Evolutionary conservation across 2,329 filamentous ascomycete species (phyloP).

Genomic region (Aspergillus piperis): DNA sequence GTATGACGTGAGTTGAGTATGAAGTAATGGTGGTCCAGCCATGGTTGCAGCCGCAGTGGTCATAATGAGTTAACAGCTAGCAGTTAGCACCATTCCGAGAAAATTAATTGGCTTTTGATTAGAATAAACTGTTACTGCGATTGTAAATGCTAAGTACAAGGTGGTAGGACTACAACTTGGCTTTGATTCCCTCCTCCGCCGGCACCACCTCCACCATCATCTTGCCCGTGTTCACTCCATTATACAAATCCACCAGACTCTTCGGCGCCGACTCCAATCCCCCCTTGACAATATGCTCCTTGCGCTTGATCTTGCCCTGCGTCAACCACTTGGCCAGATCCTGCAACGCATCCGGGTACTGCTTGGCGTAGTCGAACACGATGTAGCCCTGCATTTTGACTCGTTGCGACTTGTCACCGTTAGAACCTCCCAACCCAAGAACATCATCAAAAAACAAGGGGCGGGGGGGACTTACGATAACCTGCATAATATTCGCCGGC

Average conservation of each 20-base stretch:
- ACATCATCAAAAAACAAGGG: too few relatives aligned
- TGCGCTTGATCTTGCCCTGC: constrained; percentile 70
- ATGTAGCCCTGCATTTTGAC: constrained; percentile 70
- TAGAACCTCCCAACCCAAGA: background rate
- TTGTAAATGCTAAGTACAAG: background rate
- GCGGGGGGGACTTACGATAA: constrained; percentile 34
- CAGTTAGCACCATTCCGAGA: too few relatives aligned
- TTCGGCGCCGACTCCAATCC: constrained; percentile 65
- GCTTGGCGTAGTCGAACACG: constrained; percentile 65
- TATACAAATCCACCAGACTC: constrained; percentile 65
- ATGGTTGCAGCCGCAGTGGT: constrained; percentile 1
- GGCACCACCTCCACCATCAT: constrained; percentile 51
- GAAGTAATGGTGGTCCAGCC: constrained; percentile 1
- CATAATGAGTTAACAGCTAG: too few relatives aligned
- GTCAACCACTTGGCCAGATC: constrained; percentile 68
- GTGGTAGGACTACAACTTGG: constrained; percentile 41
- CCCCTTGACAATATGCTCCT: constrained; percentile 71
- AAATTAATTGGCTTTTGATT: background rate
- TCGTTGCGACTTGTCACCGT: constrained; percentile 39
- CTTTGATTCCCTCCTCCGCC: constrained; percentile 40
- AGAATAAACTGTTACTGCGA: background rate
- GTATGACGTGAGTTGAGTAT: constrained; percentile 16
- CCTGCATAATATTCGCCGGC: constrained; percentile 51
- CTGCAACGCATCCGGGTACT: constrained; percentile 60
- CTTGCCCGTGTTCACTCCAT: constrained; percentile 70